A percentile compares a stretch with the other conserved stretches of the same genome.
Conservation (phyloP, 2,329 filamentous ascomycete species). For the Stromatinia cepivora region DNA sequence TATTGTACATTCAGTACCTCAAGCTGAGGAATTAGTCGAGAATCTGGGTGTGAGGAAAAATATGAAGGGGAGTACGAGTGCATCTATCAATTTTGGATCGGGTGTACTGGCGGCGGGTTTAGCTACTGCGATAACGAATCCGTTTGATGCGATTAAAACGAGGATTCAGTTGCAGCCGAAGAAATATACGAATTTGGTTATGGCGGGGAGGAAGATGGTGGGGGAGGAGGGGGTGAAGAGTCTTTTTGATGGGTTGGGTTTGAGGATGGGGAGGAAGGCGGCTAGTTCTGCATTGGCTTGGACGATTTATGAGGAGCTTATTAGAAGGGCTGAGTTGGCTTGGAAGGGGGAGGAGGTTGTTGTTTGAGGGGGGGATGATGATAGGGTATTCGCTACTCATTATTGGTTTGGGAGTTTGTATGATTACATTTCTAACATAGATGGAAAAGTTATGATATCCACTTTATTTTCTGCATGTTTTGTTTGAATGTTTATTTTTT, state of each 20-base stretch:
- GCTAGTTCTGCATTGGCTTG: constrained; percentile 93
- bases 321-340: constrained; percentile 62
- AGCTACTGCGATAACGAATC: constrained; percentile 89
- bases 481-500: neutral
- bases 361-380: neutral
- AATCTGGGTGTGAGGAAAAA: neutral
- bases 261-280: constrained; percentile 89
- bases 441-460: neutral
- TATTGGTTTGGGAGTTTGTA: neutral
- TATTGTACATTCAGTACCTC: constrained; percentile 33
- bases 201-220: constrained; percentile 76
- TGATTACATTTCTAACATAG: neutral
- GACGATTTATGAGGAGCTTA: constrained; percentile 94
- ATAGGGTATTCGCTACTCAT: constrained; percentile 5
- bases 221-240: constrained; percentile 76
- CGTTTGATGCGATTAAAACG: constrained; percentile 96
- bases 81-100: constrained; percentile 80
- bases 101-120: constrained; percentile 77
- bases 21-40: constrained; percentile 30
- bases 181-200: constrained; percentile 78
- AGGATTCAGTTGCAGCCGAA: constrained; percentile 85
- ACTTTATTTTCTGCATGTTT: neutral
- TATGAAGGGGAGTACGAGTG: constrained; percentile 47
- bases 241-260: constrained; percentile 79
- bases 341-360: constrained; percentile 23